Evolutionary conservation across 768 basidiomycete species (phyloP).

Genomic region (Strobilomyces dryophilus): DNA sequence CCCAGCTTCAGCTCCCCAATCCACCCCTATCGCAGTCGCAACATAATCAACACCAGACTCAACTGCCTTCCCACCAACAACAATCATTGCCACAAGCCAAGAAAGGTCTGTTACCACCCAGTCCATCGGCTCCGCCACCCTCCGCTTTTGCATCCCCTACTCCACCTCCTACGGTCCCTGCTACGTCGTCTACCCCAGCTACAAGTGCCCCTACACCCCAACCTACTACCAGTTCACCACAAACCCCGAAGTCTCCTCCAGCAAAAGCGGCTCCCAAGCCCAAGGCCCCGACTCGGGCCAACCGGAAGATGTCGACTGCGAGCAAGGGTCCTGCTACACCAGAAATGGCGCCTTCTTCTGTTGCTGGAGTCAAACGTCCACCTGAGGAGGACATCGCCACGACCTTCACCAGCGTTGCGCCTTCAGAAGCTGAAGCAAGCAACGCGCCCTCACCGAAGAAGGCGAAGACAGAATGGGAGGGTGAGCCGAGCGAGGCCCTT

Average conservation of each 20-base stretch:
- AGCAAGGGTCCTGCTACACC: slow-evolving; percentile 33
- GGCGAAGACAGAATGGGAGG: slow-evolving; percentile 68
- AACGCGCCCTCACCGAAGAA: slow-evolving; percentile 72
- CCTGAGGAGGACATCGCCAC: slow-evolving; percentile 33
- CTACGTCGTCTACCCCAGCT: slow-evolving; percentile 49
- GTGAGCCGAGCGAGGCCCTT: slow-evolving; percentile 49
- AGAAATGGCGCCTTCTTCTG: slow-evolving; percentile 28
- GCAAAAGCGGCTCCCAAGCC: slow-evolving; percentile 46
- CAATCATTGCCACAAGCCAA: slow-evolving; percentile 6
- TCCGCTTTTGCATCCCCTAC: slow-evolving; percentile 31
- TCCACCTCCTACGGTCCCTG: slow-evolving; percentile 39
- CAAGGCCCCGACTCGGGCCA: slow-evolving; percentile 30
- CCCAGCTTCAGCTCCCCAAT: slow-evolving; percentile 2
- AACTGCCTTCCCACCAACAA: slow-evolving; percentile 8
- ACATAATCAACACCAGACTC: slow-evolving; percentile 3
- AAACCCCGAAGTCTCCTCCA: slow-evolving; percentile 70
- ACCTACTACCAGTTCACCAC: slow-evolving; percentile 50
- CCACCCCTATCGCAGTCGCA: slow-evolving; percentile 12
- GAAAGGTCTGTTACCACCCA: slow-evolving; percentile 21
- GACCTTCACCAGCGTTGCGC: slow-evolving; percentile 27
- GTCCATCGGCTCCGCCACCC: slow-evolving; percentile 18
- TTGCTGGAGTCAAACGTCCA: slow-evolving; percentile 32
- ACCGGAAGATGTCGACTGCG: slow-evolving; percentile 30
- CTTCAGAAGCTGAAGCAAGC: slow-evolving; percentile 27
- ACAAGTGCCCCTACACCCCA: slow-evolving; percentile 39